These are phyloP conservation scores for Cystobasidiaceae sp. DNA, from an alignment of 1,284 basidiomycete genomes.

Conservation along the genomic window DNA sequence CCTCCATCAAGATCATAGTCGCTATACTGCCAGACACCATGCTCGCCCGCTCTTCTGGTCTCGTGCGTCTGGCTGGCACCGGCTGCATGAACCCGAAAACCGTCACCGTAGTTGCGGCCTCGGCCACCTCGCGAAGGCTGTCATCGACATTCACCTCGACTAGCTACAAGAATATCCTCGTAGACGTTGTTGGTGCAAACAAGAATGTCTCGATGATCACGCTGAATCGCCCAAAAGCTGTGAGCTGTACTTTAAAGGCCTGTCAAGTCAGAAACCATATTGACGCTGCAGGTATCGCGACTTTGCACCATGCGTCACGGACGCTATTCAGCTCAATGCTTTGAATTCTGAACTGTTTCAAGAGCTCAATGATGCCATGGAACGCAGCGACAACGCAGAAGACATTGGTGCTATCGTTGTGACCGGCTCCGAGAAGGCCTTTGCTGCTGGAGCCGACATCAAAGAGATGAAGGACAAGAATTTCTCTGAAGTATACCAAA, in stretches of 20 bases:
- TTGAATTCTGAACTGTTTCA: slow-evolving; percentile 49
- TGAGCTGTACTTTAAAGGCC: slow-evolving; percentile 63
- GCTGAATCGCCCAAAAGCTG: slow-evolving; percentile 90
- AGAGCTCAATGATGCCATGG: slow-evolving; percentile 74
- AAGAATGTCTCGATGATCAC: slow-evolving; percentile 82
- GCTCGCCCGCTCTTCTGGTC: no score
- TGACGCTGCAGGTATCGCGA: no score
- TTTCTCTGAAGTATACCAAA: slow-evolving; percentile 80
- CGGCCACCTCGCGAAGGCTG: background rate
- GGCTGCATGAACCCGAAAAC: no score
- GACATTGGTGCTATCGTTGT: slow-evolving; percentile 76
- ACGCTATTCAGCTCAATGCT: slow-evolving; percentile 38
- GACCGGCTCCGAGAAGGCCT: slow-evolving; percentile 88
- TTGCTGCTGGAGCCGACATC: slow-evolving; percentile 64
- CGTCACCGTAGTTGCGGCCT: no score
- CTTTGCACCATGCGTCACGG: no score
- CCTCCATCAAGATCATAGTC: no score
- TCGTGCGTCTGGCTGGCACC: no score
- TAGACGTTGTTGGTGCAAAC: slow-evolving; percentile 51
- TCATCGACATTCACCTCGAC: slow-evolving; percentile 13
- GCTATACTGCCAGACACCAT: no score
- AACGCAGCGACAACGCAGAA: slow-evolving; percentile 54
- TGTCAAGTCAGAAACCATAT: no score
- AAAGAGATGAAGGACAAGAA: slow-evolving; percentile 65
- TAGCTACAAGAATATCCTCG: slow-evolving; percentile 65